Evolutionary conservation across 148 eudicot genomes (phyloP).

Genomic region (Silene uniflora): DNA sequence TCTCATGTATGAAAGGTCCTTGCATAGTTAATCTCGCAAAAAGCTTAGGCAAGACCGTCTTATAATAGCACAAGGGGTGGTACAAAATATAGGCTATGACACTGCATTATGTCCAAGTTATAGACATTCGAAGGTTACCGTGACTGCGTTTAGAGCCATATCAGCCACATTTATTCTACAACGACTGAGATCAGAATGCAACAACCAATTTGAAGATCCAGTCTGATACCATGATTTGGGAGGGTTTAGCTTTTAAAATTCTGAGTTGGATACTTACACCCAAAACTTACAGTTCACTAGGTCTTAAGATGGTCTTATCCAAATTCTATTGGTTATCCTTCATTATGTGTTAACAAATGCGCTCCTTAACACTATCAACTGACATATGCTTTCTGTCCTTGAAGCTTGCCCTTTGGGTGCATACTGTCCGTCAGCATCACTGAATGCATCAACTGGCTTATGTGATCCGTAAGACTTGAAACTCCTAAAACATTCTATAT

Average conservation of each 20-base stretch:
- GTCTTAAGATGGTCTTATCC: not conserved
- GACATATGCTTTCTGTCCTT: constrained; percentile 12
- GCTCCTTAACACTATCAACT: not conserved
- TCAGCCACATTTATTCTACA: too few relatives aligned
- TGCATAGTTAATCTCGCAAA: too few relatives aligned
- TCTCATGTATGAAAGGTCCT: too few relatives aligned
- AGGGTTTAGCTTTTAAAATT: not conserved
- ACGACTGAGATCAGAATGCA: too few relatives aligned
- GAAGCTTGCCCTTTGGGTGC: constrained; percentile 96
- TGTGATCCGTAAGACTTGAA: constrained; percentile 79
- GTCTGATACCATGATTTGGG: too few relatives aligned
- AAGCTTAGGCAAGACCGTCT: not conserved
- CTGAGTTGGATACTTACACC: not conserved
- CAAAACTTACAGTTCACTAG: not conserved
- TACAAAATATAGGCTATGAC: not conserved
- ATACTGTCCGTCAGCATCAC: constrained; percentile 65
- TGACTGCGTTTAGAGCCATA: too few relatives aligned
- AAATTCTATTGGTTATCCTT: not conserved
- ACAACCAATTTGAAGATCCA: too few relatives aligned
- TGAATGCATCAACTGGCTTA: constrained; percentile 49
- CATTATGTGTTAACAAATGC: not conserved
- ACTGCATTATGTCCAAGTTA: too few relatives aligned
- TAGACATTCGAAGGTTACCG: too few relatives aligned
- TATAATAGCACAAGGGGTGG: not conserved
- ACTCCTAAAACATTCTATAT: not conserved